A percentile compares a stretch with the other conserved stretches of the same genome.
phyloP scores from a whole-genome alignment of 2,329 filamentous ascomycete species.

The Thelonectria blattea region DNA sequence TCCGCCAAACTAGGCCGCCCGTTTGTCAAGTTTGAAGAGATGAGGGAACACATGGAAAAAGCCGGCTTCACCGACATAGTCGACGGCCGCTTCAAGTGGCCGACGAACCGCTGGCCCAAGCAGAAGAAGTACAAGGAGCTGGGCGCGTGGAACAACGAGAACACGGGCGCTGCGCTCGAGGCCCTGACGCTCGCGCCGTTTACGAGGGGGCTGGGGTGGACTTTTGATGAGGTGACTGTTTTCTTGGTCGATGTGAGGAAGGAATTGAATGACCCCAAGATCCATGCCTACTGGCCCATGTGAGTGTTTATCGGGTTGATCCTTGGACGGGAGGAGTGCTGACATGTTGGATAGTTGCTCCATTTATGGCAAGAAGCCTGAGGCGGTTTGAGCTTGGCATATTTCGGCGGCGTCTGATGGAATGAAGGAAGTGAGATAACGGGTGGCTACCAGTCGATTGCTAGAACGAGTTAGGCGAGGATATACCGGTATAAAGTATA shows the following conservation, averaged over 20 bases:
- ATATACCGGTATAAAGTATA: no score
- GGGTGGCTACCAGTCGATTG: no score
- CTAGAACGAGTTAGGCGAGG: no score
- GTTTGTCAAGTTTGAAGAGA: neutral
- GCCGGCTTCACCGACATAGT: conserved; percentile 7
- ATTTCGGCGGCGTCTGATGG: no score
- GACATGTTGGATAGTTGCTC: neutral
- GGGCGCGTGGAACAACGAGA: conserved; percentile 15
- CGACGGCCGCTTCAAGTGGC: conserved; percentile 2
- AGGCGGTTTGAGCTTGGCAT: neutral
- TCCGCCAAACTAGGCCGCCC: conserved; percentile 24
- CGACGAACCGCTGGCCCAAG: conserved; percentile 15
- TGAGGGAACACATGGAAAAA: conserved; percentile 18
- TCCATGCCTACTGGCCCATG: conserved; percentile 29
- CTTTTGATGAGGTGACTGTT: conserved; percentile 1
- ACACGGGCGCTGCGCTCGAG: neutral
- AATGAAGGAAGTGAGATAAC: no score
- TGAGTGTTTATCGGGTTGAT: neutral
- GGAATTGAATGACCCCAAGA: conserved; percentile 13
- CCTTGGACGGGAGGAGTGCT: neutral
- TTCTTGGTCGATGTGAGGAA: conserved; percentile 25
- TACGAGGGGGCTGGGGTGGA: conserved; percentile 19
- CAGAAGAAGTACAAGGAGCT: conserved; percentile 11
- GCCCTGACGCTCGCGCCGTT: conserved; percentile 14
- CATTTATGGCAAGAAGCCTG: neutral